Base-by-base conservation (phyloP, 352 stramenopile species). In the Peronospora destructor region DNA sequence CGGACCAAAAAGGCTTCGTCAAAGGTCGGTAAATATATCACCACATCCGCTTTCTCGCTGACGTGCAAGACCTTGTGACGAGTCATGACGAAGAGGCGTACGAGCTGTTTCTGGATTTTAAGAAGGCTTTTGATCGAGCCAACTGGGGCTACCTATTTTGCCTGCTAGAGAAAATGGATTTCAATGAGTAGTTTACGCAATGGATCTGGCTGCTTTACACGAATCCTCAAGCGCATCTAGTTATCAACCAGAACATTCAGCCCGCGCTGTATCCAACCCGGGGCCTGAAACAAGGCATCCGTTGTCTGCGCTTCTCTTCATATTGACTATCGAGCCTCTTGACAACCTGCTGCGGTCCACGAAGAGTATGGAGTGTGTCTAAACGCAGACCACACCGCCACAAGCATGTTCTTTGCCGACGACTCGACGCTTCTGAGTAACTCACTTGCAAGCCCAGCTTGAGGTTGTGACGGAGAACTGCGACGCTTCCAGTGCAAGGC, bases 391-490 rank as follows among this genome's bases (percentile, higher is more conserved):
- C 23, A 44, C 13, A 13, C 6, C n/a, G 12, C 30, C 32, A 36
- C 48, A 8, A 32, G 23, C 4, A 43, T 17, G 2, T 55, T 55
- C 12, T 49, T 49, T 34, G 48, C 48, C 16, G 48, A 49, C 37
- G 30, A 48, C 19, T 30, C 19, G 9, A 44, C 19, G 28, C 21
- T 43, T 36, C 38, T 37, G 29, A 30, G 13, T n/a, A 43, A 12
- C 33, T 55, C 23, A 40, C 11, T 28, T 53, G 8, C 10, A 45
- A 9, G 19, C 6, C 12, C 36, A 53, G 2, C 26, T 53, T 44
- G 8, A 14, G 11, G 1, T 39, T 5, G 35, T 45, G 2, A 3
- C 29, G 0, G 9, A 23, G 0, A 41, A 53, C 11, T 46, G 36
- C 11, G 13, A 25, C 4, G 46, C 36, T 8, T 53, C 46, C 12